Percentiles rank a stretch among this genome's conserved stretches.
phyloP scores from a whole-genome alignment of 73 alveolate genomes.

The Breviolum minutum region DNA sequence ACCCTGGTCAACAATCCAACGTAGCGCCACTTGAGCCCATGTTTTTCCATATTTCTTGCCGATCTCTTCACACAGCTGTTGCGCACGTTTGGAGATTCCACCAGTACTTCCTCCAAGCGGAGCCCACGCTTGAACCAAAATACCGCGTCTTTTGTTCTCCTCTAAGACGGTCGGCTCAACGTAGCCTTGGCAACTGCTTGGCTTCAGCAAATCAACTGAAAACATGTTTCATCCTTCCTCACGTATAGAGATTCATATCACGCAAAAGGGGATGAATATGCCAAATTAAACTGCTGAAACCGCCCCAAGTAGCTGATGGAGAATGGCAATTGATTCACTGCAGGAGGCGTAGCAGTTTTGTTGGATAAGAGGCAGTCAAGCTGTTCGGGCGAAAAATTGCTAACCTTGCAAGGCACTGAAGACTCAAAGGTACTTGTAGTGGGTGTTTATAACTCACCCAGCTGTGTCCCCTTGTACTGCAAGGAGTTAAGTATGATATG shows the following conservation, averaged over 20 bases:
- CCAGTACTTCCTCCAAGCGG: slow-evolving; percentile 95
- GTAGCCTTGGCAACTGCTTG: neutral
- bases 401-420: slow-evolving; percentile 6
- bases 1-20: slow-evolving; percentile 96
- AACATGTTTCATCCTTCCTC: neutral
- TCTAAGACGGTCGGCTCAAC: slow-evolving; percentile 62
- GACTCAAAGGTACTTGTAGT: neutral
- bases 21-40: slow-evolving; percentile 26
- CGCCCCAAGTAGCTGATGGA: slow-evolving; percentile 59
- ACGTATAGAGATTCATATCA: too few species aligned
- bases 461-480: too few species aligned
- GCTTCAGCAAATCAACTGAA: neutral
- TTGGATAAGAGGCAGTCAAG: slow-evolving; percentile 75
- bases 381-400: slow-evolving; percentile 94
- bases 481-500: too few species aligned
- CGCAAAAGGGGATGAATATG: too few species aligned
- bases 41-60: slow-evolving; percentile 22
- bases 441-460: too few species aligned
- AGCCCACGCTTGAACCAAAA: slow-evolving; percentile 96
- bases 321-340: slow-evolving; percentile 68
- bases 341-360: slow-evolving; percentile 42
- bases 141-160: slow-evolving; percentile 61
- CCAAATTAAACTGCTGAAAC: too few species aligned
- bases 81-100: slow-evolving; percentile 53
- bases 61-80: slow-evolving; percentile 20